Evolutionary conservation across 176 grass and related monocot species (phyloP), one percentile per base, ranked within the genome.

Genomic region (Eremochloa ophiuroides): DNA sequence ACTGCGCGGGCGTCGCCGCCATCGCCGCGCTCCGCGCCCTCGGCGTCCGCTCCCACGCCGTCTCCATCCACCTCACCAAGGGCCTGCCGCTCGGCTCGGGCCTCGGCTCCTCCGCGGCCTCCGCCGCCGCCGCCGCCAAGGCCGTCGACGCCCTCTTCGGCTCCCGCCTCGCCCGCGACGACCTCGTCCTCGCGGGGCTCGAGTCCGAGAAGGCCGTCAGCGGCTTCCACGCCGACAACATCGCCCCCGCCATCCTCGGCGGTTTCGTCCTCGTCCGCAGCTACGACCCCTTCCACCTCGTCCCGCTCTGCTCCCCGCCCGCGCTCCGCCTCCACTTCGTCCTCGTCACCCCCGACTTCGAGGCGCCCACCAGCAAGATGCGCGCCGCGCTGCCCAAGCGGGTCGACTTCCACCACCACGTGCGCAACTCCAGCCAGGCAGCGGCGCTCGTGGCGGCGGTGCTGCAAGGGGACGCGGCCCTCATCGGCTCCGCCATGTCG

Each of bases 111-210:
- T 62, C 60, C 26, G 60, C 60, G 26, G 60, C 60, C 60, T 62
- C 60, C 13, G 60, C 60, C 25, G 59, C 59, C 26, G 60, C 60
- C 60, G 27, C 60, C 26, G 60, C 60, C 60, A 62, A 62, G 60
- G 60, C 60, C 60, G 60, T 62, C 60, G 27, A 62, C 60, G 27
- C 60, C 60, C 60, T 62, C 26, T 62, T 62, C 60, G 60, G 60
- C 60, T 62, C 60, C 0, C 13, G 60, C 60, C 60, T 62, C 27
- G 26, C 13, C 26, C 12, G 25, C 60, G 26, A 30, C 27, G 27
- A 62, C 60, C 60, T 62, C 60, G 60, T 62, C 60, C 60, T 62
- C 60, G 60, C 60, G 60, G 92, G 86, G 0, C 62, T 66, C 62
- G 62, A 66, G 62, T 66, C 62, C 16, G 62, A 66, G 62, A 66